Evolutionary conservation across 108 stramenopile species (phyloP), one percentile per base, ranked within the genome.

Genomic region (Cyclostephanos tholiformis): DNA sequence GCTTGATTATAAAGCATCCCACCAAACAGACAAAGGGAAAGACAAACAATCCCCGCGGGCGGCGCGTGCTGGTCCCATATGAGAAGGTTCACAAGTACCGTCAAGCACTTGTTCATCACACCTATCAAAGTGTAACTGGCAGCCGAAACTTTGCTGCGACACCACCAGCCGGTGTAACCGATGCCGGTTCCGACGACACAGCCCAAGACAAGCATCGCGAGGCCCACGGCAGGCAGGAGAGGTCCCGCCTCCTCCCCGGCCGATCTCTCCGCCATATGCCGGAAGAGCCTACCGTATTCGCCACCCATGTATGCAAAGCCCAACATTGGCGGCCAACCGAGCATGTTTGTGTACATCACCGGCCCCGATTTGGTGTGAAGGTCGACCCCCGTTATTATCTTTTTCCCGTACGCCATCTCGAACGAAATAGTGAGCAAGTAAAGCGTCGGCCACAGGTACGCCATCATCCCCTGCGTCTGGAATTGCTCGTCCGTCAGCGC

Each of bases 11-110:
- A 98, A 30, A 95, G 69, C 0, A 74, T 72, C 30, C 95, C 96
- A 27, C 95, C 96, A 22, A 85, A 84, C 7, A 98, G 80, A 76
- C 97, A 98, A 20, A 96, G 55, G 27, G 86, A 70, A 14, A 98
- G 84, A 27, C 86, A 82, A 6, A 73, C 67, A 51, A 95, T 87
- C 17, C 97, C 97, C 13, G 69, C 69, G 38, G 89, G 82, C 11
- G 82, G 52, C 9, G 97, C 95, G 74, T 98, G 97, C 55, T 98
- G 87, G 70, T 98, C 96, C 95, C 96, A 95, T 57, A 97, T 85
- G 51, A 90, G 41, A 8, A 89, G 50, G 69, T 96, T 96, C 48
- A 94, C 56, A 53, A 95, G 58, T 27, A 97, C 91, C 2, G 95
- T 97, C 52, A 96, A 78, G 57, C 95, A 91, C 72, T 96, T 96